phyloP scores from a whole-genome alignment of 1,284 basidiomycete species.

The Violaceomyces palustris region DNA sequence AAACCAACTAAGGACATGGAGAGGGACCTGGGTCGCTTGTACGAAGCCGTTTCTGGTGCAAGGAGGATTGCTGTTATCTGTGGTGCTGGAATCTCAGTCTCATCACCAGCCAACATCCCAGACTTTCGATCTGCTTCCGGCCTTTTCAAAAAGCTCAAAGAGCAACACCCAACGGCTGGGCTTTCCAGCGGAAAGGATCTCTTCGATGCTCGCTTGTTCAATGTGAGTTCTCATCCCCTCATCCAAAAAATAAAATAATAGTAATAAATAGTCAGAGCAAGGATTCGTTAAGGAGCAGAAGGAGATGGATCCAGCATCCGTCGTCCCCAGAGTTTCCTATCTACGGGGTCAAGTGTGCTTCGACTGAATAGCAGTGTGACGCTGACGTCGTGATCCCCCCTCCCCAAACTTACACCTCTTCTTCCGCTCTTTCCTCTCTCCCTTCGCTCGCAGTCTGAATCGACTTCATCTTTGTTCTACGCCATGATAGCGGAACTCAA shows the following conservation, averaged over 20 bases:
- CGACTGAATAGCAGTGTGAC: too few species aligned
- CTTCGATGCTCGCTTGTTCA: conserved; percentile 84
- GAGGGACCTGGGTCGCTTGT: conserved; percentile 44
- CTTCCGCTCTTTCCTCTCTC: too few species aligned
- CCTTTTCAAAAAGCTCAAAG: conserved; percentile 70
- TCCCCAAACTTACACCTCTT: too few species aligned
- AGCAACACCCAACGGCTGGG: conserved; percentile 68
- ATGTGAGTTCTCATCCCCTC: conserved; percentile 65
- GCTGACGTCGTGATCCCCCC: too few species aligned
- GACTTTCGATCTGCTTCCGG: conserved; percentile 83
- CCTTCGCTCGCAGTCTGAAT: conserved; percentile 51
- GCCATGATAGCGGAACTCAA: conserved; percentile 89
- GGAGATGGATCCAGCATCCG: too few species aligned
- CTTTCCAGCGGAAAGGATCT: conserved; percentile 75
- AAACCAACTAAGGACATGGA: conserved; percentile 25
- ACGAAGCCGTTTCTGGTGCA: conserved; percentile 65
- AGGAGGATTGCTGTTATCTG: conserved; percentile 78
- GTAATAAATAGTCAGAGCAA: too few species aligned
- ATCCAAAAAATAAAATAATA: background rate
- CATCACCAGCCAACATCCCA: conserved; percentile 75
- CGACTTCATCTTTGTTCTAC: conserved; percentile 77
- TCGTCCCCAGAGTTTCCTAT: background rate
- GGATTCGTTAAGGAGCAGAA: too few species aligned
- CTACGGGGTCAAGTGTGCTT: background rate
- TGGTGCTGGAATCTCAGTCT: conserved; percentile 80